Base-by-base conservation (phyloP, 2,329 filamentous ascomycete genomes). In the Didymella arachidicola region DNA sequence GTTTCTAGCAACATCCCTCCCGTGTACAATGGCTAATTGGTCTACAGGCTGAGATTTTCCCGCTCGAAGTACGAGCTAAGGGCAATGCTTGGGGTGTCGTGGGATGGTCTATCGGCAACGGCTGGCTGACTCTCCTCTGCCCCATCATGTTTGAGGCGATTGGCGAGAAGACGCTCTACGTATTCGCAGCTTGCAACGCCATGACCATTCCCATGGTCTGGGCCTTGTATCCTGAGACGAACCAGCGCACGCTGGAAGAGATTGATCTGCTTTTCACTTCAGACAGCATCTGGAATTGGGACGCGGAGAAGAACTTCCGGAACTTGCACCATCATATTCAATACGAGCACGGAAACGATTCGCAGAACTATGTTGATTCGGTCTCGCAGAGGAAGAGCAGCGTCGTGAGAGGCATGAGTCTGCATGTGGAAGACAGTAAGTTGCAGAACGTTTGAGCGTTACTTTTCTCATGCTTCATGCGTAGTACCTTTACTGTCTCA, bases 1-100 rank as follows among this genome's bases (percentile, higher is more conserved):
- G 36, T 19, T 39, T 3, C 18, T 7, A 19, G 36, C 18, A 39
- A 8, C 7, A 7, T 19, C 36, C 19, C 2, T 39, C 36, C 7
- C 5, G 18, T 39, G 16, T 19, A 11, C n/a, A 7, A 11, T 39
- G 3, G 18, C 36, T 39, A n/a, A 39, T 19, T 5, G 2, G 10
- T 10, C 4, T 11, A 19, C 18, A 39, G 0, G 87, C 89, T 1
- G 89, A 93, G 70, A 92, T 92, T 55, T 92, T 91, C 67, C 89
- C 89, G 0, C 76, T 91, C 0, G 84, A 89, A 59, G 83, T 91
- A 0, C 84, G 90, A 22, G 89, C 90, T 1, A 88, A 89, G 65
- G 90, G 89, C 6, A 92, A 92, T 60, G 88, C 89, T 1, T 92
- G 86, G 84, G 89, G 90, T 19, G 89, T 92, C 0, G 84, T 91